Evolutionary conservation across 1,284 basidiomycete species (phyloP).

Genomic region (Ceratobasidium sp.): DNA sequence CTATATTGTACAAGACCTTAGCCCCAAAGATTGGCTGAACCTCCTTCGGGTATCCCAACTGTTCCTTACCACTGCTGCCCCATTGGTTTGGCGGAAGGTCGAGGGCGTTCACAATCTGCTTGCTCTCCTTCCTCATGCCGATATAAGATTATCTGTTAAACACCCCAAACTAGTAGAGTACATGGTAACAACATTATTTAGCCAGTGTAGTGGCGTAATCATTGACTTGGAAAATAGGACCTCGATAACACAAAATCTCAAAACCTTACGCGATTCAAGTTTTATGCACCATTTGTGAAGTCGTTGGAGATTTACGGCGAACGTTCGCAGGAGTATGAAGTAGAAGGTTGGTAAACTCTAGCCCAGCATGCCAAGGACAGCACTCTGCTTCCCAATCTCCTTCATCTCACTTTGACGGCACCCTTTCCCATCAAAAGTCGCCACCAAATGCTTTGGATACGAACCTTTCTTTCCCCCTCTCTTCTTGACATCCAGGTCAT

Average conservation of each 20-base stretch:
- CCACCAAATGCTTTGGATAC: not conserved
- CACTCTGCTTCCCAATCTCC: not conserved
- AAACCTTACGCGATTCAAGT: not conserved
- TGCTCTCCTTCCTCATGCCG: not conserved
- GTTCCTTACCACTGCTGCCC: not conserved
- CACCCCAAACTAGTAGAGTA: not conserved
- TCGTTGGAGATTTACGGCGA: not conserved
- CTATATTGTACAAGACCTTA: not conserved
- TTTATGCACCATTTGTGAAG: not conserved
- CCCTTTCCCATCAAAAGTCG: no score
- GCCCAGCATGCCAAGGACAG: not conserved
- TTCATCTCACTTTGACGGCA: no score
- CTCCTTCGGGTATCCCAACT: slow-evolving; percentile 10
- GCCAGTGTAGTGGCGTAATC: not conserved
- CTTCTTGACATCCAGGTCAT: not conserved
- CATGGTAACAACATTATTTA: not conserved
- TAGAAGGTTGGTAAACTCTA: not conserved
- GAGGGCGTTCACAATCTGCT: not conserved
- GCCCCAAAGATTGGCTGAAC: not conserved
- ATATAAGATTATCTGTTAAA: not conserved
- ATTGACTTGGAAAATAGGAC: no score
- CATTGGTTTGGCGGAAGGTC: not conserved
- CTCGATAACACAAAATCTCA: not conserved
- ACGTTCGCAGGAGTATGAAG: not conserved
- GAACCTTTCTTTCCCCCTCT: slow-evolving; percentile 1